Conservation (phyloP, 1,139 yeast species). For the Geotrichum klebahnii region DNA sequence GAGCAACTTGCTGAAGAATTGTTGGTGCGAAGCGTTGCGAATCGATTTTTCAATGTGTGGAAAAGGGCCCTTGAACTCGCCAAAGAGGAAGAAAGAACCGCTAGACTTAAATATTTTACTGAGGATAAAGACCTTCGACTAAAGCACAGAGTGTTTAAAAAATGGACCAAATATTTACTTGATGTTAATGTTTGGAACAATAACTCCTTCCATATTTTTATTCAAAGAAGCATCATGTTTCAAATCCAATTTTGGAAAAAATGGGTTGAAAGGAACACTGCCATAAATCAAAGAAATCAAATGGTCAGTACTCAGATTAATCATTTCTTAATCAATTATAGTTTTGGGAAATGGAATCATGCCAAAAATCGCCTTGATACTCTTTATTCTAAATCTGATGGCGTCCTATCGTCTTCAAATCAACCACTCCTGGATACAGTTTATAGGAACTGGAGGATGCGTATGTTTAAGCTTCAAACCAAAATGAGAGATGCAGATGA, state of each 20-base stretch:
- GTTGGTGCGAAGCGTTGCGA: too few species aligned
- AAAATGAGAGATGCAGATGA: slow-evolving; percentile 29
- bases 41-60: too few species aligned
- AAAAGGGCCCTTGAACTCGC: too few species aligned
- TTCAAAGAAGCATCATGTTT: neutral
- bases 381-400: neutral
- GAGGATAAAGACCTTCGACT: too few species aligned
- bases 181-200: slow-evolving; percentile 3
- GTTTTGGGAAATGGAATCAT: slow-evolving; percentile 6
- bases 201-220: slow-evolving; percentile 7
- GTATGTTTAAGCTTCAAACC: slow-evolving; percentile 27
- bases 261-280: neutral
- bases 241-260: slow-evolving; percentile 6
- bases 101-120: too few species aligned
- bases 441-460: slow-evolving; percentile 30
- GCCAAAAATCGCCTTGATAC: slow-evolving; percentile 1
- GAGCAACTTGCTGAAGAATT: too few species aligned
- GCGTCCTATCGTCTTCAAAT: neutral
- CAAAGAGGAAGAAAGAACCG: too few species aligned
- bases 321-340: neutral
- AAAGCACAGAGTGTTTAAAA: slow-evolving; percentile 1
- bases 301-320: neutral
- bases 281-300: neutral
- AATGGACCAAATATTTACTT: slow-evolving; percentile 11
- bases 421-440: slow-evolving; percentile 20